Conservation (phyloP, 176 grass and related monocot species). For the Aegilops speltoides region DNA sequence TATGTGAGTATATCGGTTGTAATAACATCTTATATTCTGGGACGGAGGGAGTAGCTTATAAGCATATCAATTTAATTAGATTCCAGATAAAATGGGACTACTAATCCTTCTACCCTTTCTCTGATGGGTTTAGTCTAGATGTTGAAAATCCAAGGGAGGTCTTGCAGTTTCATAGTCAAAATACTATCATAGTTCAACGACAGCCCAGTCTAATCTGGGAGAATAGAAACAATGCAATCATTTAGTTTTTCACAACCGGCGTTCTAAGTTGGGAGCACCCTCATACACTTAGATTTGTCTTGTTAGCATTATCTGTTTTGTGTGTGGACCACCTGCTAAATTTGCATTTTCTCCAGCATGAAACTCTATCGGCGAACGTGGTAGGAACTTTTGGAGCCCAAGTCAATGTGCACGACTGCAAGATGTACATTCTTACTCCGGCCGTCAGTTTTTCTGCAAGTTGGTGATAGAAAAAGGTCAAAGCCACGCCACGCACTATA, state of each 20-base stretch:
- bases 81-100: not conserved
- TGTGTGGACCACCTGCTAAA: not conserved
- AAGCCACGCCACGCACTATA: not conserved
- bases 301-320: not conserved
- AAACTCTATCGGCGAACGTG: constrained; percentile 45
- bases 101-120: not conserved
- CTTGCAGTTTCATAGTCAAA: not conserved
- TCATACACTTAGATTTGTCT: not conserved
- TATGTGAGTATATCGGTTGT: too few species aligned
- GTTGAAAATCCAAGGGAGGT: not conserved
- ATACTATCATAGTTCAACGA: not conserved
- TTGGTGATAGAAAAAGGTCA: constrained; percentile 12
- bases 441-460: constrained; percentile 22
- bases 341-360: constrained; percentile 52
- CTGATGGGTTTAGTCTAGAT: not conserved
- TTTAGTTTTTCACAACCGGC: not conserved
- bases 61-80: not conserved
- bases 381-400: constrained; percentile 50
- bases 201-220: not conserved
- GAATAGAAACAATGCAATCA: not conserved
- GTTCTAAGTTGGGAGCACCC: too few species aligned
- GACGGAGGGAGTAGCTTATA: not conserved
- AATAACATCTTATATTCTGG: too few species aligned
- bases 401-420: constrained; percentile 72
- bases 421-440: constrained; percentile 66